These are phyloP conservation scores for Pascua sp. DNA, from an alignment of 1,284 basidiomycete species.

Conservation along the genomic window DNA sequence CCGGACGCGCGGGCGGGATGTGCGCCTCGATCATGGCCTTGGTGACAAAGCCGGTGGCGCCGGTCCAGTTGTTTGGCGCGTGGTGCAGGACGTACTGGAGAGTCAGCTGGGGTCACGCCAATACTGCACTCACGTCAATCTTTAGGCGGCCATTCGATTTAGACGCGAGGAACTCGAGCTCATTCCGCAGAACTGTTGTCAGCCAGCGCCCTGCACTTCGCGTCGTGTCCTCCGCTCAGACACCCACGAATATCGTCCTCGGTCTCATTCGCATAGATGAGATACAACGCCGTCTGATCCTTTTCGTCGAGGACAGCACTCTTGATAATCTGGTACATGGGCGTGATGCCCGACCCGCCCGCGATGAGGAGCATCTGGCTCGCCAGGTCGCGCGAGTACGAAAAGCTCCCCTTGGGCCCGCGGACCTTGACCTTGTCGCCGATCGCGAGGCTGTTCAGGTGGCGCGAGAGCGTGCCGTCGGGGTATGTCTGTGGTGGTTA, in stretches of 20 bases:
- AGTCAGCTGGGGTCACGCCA: conserved; percentile 3
- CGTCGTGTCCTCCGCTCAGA: background rate
- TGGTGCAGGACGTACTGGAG: conserved; percentile 84
- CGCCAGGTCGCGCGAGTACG: conserved; percentile 65
- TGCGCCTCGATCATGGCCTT: conserved; percentile 85
- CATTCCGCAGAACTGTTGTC: conserved; percentile 66
- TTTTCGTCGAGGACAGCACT: conserved; percentile 78
- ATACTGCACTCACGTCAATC: conserved; percentile 55
- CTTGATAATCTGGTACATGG: conserved; percentile 92
- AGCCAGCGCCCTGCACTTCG: too few relatives aligned
- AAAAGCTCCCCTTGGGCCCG: conserved; percentile 93
- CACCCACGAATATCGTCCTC: conserved; percentile 66
- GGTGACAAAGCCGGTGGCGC: conserved; percentile 86
- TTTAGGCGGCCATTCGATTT: conserved; percentile 63
- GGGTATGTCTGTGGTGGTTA: conserved; percentile 72
- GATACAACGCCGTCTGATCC: conserved; percentile 74
- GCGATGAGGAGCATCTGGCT: conserved; percentile 91
- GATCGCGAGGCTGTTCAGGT: conserved; percentile 73
- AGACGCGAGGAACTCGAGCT: conserved; percentile 67
- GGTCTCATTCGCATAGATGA: conserved; percentile 97
- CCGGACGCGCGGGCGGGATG: conserved; percentile 44
- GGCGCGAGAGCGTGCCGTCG: conserved; percentile 90
- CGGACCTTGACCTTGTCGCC: conserved; percentile 84
- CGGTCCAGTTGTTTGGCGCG: conserved; percentile 78
- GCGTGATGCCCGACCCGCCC: conserved; percentile 89